Conservation (phyloP, 352 stramenopile genomes). For the Phytophthora pistaciae region DNA sequence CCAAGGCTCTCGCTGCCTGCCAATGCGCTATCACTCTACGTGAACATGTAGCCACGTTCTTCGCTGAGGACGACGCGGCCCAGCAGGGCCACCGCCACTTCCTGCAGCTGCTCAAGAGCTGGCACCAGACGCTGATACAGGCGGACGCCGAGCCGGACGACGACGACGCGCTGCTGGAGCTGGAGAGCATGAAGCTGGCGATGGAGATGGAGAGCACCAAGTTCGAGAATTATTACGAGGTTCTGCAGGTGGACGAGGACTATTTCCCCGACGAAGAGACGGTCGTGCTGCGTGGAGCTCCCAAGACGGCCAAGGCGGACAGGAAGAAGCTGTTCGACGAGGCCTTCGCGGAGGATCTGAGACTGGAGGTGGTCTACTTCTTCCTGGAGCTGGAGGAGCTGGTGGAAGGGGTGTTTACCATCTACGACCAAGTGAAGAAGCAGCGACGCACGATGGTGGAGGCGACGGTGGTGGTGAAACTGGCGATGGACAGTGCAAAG, state of each 20-base stretch:
- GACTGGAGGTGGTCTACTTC: conserved; percentile 27
- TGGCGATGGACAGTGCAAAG: conserved; percentile 30
- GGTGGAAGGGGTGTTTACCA: conserved; percentile 29
- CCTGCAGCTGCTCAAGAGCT: conserved; percentile 15
- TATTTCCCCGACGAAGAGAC: conserved; percentile 23
- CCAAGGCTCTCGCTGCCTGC: conserved; percentile 30
- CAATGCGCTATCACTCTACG: conserved; percentile 30
- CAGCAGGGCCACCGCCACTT: conserved; percentile 23
- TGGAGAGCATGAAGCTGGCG: background rate
- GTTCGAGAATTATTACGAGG: conserved; percentile 40
- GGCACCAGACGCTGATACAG: conserved; percentile 15
- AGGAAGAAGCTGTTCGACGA: conserved; percentile 17
- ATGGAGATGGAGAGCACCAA: conserved; percentile 3
- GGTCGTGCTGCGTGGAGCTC: background rate
- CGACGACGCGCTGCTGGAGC: conserved; percentile 6
- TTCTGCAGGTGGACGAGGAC: conserved; percentile 33
- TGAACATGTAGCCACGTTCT: conserved; percentile 29
- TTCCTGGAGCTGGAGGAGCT: conserved; percentile 42
- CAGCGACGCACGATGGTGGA: conserved; percentile 47
- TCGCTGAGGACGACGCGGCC: conserved; percentile 4
- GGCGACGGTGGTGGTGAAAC: conserved; percentile 39
- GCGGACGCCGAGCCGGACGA: background rate
- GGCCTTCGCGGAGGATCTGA: conserved; percentile 23
- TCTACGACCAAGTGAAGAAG: conserved; percentile 43
- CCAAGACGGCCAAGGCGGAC: conserved; percentile 5